Base-by-base conservation (phyloP, 164 flowering plant species). In the Magnolia changhungtana region DNA sequence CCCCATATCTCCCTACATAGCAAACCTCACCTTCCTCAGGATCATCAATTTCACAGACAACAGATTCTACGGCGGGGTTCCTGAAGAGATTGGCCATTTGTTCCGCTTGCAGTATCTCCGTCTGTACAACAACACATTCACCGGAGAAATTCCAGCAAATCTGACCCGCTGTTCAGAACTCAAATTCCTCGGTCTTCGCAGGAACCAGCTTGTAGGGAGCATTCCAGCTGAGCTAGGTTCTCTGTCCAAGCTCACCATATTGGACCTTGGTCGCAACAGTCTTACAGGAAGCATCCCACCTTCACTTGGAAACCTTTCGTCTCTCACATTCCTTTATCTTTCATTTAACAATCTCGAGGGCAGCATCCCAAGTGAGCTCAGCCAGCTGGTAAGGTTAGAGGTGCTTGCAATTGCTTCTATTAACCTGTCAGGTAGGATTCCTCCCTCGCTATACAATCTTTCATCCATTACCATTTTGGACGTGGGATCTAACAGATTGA, bases 11-110 rank as follows among this genome's bases (percentile, higher is more conserved):
- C n/a, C n/a, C n/a, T n/a, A n/a, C n/a, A 67, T 87, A 16, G 86
- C 80, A 1, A 88, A 88, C 31, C 84, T 88, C 63, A 79, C 88
- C 19, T 86, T 81, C 71, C 88, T 88, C 4, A 21, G 27, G 13
- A 74, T 77, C 18, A 81, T 88, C 64, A 63, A 85, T 7, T 82
- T 88, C 1, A 79, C 80, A 52, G 58, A 76, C 66, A 88, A 88
- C 76, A 59, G 59, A 8, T 74, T 88, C 1, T n/a, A 14, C 0
- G 89, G 88, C 13, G 6, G 51, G 13, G 8, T 88, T 71, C 88
- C 91, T 1, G 16, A 55, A 9, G 55, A 82, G 72, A 67, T 87
- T 7, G 79, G 83, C 37, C 74, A 75, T 18, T 83, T 87, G 50
- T 71, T 70, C 16, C 86, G 81, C 1, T 72, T 88, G 67, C 67